phyloP scores from a whole-genome alignment of 768 basidiomycete genomes.

The Tricholomella constricta region DNA sequence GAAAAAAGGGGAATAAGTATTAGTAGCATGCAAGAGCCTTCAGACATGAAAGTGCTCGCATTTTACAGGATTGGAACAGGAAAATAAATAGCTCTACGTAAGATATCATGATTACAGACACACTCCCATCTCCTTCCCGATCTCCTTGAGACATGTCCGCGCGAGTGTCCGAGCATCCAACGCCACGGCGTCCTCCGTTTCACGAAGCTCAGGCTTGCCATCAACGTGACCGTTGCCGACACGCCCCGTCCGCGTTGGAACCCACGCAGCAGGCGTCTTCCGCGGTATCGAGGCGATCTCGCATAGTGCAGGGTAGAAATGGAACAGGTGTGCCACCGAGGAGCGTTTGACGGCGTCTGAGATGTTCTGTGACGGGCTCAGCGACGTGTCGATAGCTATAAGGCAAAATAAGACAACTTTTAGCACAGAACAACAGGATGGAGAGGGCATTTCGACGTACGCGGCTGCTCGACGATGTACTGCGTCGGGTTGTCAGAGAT shows the following conservation, averaged over 20 bases:
- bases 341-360: slow-evolving; percentile 77
- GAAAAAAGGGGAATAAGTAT: too few relatives aligned
- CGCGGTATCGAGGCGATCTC: slow-evolving; percentile 77
- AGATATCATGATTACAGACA: slow-evolving; percentile 9
- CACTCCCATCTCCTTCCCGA: slow-evolving; percentile 78
- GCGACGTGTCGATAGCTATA: slow-evolving; percentile 42
- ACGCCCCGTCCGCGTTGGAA: slow-evolving; percentile 27
- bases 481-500: slow-evolving; percentile 64
- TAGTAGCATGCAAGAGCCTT: too few relatives aligned
- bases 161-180: slow-evolving; percentile 69
- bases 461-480: slow-evolving; percentile 55
- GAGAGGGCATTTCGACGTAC: slow-evolving; percentile 37
- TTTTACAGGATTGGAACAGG: neutral
- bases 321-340: slow-evolving; percentile 81
- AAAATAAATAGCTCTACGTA: neutral
- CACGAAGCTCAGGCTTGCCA: slow-evolving; percentile 4
- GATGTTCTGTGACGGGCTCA: slow-evolving; percentile 57
- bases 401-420: slow-evolving; percentile 7
- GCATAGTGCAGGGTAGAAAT: slow-evolving; percentile 79
- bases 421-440: neutral
- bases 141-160: slow-evolving; percentile 62
- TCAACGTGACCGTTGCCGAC: slow-evolving; percentile 12
- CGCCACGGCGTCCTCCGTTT: slow-evolving; percentile 39
- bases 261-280: slow-evolving; percentile 69
- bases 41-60: too few relatives aligned